Percentiles rank a stretch among this genome's conserved stretches.
Conservation (phyloP, 106 monocot species). For the Alisma plantagoaquatica region DNA sequence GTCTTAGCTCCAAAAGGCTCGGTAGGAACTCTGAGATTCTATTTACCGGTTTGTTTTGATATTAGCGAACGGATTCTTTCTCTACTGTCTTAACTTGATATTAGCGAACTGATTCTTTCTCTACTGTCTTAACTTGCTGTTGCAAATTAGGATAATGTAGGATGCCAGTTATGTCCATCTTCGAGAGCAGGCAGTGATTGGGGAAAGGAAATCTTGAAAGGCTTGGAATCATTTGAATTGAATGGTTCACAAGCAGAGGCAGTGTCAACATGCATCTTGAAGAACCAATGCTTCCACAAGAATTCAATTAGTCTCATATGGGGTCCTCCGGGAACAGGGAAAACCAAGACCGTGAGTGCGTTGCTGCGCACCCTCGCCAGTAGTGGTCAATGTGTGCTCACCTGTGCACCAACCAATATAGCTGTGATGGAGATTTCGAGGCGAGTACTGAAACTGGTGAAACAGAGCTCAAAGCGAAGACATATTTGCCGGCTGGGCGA, state of each 20-base stretch:
- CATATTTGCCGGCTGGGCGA: conserved; percentile 7
- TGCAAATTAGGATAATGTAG: not conserved
- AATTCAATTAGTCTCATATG: conserved; percentile 3
- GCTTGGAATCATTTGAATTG: not conserved
- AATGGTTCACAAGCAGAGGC: not conserved
- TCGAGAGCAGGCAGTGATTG: too few species aligned
- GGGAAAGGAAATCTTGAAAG: not conserved
- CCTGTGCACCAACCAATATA: conserved; percentile 25
- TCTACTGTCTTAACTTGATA: too few species aligned
- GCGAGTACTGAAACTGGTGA: conserved; percentile 11
- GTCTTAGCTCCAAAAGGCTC: conserved; percentile 2
- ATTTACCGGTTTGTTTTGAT: too few species aligned
- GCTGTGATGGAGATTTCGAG: conserved; percentile 17
- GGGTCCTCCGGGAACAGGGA: conserved; percentile 27
- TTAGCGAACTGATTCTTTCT: too few species aligned
- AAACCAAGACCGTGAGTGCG: conserved; percentile 31
- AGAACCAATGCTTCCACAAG: not conserved
- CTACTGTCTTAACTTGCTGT: not conserved
- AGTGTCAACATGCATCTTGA: not conserved
- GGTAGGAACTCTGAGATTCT: not conserved
- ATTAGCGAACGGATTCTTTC: too few species aligned
- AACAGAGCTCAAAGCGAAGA: not conserved
- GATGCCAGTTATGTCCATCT: not conserved
- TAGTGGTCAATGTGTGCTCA: conserved; percentile 11
- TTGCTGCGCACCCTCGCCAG: conserved; percentile 8